Percentiles rank a stretch among this genome's conserved stretches.
phyloP scores from a whole-genome alignment of 495 filamentous ascomycete species.

The Trichodelitschia bisporula region DNA sequence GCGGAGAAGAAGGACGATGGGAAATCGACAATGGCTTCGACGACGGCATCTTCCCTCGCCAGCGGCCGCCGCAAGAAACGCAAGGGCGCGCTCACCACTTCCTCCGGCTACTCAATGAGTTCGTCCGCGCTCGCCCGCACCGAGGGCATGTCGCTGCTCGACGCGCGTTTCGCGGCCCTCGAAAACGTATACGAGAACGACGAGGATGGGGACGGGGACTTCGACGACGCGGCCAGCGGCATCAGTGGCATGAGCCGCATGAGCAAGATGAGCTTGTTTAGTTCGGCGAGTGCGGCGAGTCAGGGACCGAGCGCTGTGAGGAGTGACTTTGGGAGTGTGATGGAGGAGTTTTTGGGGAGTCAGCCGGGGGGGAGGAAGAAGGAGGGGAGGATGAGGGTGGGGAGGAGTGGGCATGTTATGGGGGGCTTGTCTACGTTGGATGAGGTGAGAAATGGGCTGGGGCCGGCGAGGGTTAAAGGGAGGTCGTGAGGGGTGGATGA shows the following conservation, averaged over 20 bases:
- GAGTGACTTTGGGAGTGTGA: constrained; percentile 55
- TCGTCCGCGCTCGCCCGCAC: constrained; percentile 73
- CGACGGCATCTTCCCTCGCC: constrained; percentile 27
- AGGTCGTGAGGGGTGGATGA: too few relatives aligned
- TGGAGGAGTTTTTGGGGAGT: constrained; percentile 77
- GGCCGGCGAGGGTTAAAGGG: constrained; percentile 34
- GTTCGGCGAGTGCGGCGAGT: constrained; percentile 12
- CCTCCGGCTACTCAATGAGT: constrained; percentile 88
- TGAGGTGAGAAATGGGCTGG: constrained; percentile 59
- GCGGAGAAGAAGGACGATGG: constrained; percentile 23
- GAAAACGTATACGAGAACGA: constrained; percentile 66
- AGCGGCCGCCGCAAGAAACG: constrained; percentile 61
- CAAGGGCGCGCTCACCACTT: constrained; percentile 72
- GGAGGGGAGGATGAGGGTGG: constrained; percentile 37
- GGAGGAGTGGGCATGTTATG: constrained; percentile 55
- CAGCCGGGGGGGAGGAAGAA: background rate
- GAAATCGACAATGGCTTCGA: constrained; percentile 48
- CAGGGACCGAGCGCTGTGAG: constrained; percentile 22
- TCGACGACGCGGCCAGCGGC: constrained; percentile 22
- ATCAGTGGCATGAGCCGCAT: constrained; percentile 19
- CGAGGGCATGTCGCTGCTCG: constrained; percentile 64
- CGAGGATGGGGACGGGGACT: constrained; percentile 26
- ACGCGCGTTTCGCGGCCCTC: constrained; percentile 76
- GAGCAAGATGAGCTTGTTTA: constrained; percentile 14
- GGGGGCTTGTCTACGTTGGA: constrained; percentile 74